Evolutionary conservation across 352 stramenopile species (phyloP).

Genomic region (Aphanomyces cochlioides): DNA sequence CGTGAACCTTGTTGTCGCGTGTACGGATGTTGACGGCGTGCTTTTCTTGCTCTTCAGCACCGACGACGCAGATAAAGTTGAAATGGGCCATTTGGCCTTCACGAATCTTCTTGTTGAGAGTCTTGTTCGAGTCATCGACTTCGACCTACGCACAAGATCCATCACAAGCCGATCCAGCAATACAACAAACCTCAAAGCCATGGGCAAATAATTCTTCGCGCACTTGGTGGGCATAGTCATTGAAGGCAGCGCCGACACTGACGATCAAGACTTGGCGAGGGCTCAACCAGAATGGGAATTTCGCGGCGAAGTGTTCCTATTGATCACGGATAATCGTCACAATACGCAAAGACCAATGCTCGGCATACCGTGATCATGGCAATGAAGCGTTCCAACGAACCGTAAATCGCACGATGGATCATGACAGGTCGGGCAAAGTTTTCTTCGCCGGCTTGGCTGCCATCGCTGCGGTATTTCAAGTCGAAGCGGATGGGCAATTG

Average conservation of each 20-base stretch:
- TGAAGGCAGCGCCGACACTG: conserved; percentile 90
- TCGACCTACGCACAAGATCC: conserved; percentile 53
- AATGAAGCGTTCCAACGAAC: conserved; percentile 97
- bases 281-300: conserved; percentile 98
- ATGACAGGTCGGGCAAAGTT: conserved; percentile 95
- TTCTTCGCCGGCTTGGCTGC: conserved; percentile 43
- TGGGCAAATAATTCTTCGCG: conserved; percentile 87
- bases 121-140: conserved; percentile 93
- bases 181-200: conserved; percentile 76
- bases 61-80: conserved; percentile 98
- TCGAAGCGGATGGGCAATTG: conserved; percentile 98
- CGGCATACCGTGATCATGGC: conserved; percentile 85
- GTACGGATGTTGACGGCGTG: conserved; percentile 93
- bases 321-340: not conserved
- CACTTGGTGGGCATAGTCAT: conserved; percentile 93
- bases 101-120: conserved; percentile 98
- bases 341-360: not conserved
- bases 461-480: conserved; percentile 86
- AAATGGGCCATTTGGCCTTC: conserved; percentile 96
- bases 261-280: conserved; percentile 94
- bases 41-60: conserved; percentile 86
- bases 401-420: conserved; percentile 97
- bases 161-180: too few relatives aligned
- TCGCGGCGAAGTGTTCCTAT: conserved; percentile 95
- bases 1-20: conserved; percentile 90